Base-by-base conservation (phyloP, 1,139 yeast genomes). In the Taphrina pruni region DNA sequence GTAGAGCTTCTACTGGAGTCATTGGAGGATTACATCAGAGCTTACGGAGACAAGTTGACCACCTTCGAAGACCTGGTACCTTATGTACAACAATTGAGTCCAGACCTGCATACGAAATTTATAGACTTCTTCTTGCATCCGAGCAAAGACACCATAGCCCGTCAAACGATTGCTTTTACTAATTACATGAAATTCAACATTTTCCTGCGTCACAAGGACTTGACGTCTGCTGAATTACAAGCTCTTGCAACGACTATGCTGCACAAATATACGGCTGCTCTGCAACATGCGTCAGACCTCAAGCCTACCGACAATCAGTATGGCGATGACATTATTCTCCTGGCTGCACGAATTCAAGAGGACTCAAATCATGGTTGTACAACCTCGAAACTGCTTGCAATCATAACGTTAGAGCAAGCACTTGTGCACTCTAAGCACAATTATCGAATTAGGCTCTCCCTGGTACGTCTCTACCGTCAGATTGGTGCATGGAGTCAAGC, bases 401-500 rank as follows among this genome's bases (percentile, higher is more conserved):
- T 80, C 70, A 80, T 76, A 35, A 79, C 79, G 69, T 78, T 91
- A 8, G 88, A 87, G 73, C 75, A 80, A 12, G 82, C 87, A 0
- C 76, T 83, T 0, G 60, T 76, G 6, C 75, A 78, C 9, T 95
- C 90, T 75, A 82, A 83, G 41, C 85, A 87, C 72, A 92, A 90
- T 76, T 89, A 87, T 75, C 86, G 84, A 74, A 78, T 88, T 32
- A 83, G 87, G 69, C 78, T 89, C 20, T 90, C 96, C 94, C 80
- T 92, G 56, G 82, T 90, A 68, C 83, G 86, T 51, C 77, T 91
- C 3, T 89, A 90, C 76, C 81, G 85, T 17, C 79, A 83, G 50
- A 76, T 91, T 11, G 91, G 92, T 60, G 81, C 87, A 11, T 81
- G 81, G 48, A 77, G 83, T 1, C 77, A 80, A 60, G 87, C 94